Percentiles rank a stretch among this genome's conserved stretches.
phyloP scores from a whole-genome alignment of 2,329 filamentous ascomycete genomes.

The Cordyceps cicadae region DNA sequence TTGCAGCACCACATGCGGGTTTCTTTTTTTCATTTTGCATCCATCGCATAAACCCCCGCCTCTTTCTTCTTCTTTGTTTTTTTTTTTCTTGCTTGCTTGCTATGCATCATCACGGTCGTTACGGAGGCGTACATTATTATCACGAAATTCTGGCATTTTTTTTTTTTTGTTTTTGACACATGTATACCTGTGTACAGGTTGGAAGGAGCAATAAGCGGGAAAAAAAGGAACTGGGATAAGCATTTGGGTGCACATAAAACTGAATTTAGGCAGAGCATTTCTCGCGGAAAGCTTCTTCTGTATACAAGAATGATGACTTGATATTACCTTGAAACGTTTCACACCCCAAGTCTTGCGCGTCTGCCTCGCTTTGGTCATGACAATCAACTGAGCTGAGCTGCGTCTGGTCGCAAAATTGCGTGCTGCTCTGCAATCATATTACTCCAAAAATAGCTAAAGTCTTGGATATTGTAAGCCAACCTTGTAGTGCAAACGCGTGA shows the following conservation, averaged over 20 bases:
- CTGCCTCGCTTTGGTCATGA: neutral
- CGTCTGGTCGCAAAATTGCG: neutral
- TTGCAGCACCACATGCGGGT: constrained; percentile 1
- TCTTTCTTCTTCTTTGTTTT: neutral
- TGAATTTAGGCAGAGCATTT: neutral
- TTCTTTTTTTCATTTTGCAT: neutral
- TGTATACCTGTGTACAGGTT: neutral
- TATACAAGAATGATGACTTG: neutral
- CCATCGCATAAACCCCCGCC: neutral
- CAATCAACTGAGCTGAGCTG: too few species aligned
- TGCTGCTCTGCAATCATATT: neutral
- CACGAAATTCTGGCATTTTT: neutral
- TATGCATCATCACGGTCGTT: constrained; percentile 10
- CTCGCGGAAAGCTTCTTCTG: neutral
- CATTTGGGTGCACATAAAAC: neutral
- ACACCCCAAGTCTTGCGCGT: neutral
- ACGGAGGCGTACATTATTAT: constrained; percentile 3
- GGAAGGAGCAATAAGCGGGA: neutral
- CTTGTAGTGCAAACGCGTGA: neutral
- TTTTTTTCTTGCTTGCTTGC: neutral
- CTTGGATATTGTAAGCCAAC: neutral
- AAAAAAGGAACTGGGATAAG: neutral
- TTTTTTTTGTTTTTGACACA: neutral
- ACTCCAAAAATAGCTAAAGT: neutral
- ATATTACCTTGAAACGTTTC: neutral